Evolutionary conservation across 257 asterid species (phyloP).

Genomic region (Marsdenia floribunda): DNA sequence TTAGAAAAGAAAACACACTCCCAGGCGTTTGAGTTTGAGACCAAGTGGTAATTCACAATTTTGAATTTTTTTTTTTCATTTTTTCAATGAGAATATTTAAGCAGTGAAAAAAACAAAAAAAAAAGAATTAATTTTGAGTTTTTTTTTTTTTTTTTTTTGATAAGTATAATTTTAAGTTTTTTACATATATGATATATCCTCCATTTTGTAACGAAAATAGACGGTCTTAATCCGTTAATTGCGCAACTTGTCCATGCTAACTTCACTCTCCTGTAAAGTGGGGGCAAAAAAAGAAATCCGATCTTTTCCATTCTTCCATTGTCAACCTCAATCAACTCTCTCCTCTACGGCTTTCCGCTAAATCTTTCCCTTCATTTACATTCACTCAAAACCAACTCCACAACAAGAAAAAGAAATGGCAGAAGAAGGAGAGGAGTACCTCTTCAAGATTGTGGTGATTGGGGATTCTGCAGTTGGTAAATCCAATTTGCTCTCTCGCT

Average conservation of each 20-base stretch:
- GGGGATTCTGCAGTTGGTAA: constrained; percentile 89
- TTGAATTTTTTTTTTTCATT: too few relatives aligned
- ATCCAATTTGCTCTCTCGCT: constrained; percentile 72
- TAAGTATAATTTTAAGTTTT: too few relatives aligned
- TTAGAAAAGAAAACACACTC: too few relatives aligned
- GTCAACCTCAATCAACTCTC: neutral
- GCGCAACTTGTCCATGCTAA: constrained; percentile 19
- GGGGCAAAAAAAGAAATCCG: neutral
- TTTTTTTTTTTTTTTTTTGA: too few relatives aligned
- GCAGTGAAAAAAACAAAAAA: too few relatives aligned
- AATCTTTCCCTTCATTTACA: neutral
- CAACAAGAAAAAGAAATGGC: constrained; percentile 13
- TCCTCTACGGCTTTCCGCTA: neutral
- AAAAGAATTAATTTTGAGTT: too few relatives aligned
- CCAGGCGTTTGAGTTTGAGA: too few relatives aligned
- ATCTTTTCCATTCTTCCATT: neutral
- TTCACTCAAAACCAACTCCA: neutral
- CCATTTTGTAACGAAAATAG: neutral
- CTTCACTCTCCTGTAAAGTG: constrained; percentile 18
- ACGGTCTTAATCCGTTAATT: constrained; percentile 16
- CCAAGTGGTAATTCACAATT: too few relatives aligned
- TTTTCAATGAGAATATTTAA: too few relatives aligned
- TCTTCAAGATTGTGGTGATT: constrained; percentile 69
- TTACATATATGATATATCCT: too few relatives aligned
- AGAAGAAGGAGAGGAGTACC: constrained; percentile 61